phyloP scores from a whole-genome alignment of 768 basidiomycete genomes.

The Sistotremastrum suecicum region DNA sequence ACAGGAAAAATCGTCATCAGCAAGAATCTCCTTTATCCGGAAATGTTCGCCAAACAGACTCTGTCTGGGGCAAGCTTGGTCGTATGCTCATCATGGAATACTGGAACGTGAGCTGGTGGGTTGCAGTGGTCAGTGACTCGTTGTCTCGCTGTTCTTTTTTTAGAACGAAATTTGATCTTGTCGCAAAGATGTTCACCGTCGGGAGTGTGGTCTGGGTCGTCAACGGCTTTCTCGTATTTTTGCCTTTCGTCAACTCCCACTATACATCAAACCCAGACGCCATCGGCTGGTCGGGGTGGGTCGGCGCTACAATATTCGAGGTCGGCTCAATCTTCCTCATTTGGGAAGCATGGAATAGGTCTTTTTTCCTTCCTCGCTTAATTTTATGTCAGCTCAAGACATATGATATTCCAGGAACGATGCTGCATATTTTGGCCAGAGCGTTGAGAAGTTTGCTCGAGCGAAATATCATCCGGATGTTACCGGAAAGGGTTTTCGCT shows the following conservation, averaged over 20 bases:
- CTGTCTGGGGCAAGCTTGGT: not conserved
- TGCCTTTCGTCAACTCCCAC: constrained; percentile 26
- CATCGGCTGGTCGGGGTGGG: constrained; percentile 35
- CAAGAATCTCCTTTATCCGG: not conserved
- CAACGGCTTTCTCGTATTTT: constrained; percentile 41
- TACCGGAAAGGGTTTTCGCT: constrained; percentile 18
- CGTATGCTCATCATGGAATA: not conserved
- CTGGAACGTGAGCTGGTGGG: constrained; percentile 1
- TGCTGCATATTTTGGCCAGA: constrained; percentile 10
- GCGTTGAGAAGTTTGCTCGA: not conserved
- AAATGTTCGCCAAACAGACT: not conserved
- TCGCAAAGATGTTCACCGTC: constrained; percentile 18
- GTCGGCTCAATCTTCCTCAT: constrained; percentile 19
- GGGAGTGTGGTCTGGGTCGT: constrained; percentile 39
- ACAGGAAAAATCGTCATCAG: not conserved
- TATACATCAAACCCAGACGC: constrained; percentile 14
- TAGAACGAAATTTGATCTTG: constrained; percentile 29
- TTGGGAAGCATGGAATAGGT: not conserved
- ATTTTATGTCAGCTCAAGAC: not conserved
- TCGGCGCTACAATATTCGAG: constrained; percentile 49
- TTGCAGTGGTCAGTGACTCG: constrained; percentile 2
- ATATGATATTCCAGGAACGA: constrained; percentile 4
- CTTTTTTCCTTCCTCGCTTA: not conserved
- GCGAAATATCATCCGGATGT: no score
- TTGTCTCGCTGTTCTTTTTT: constrained; percentile 18